phyloP scores from a whole-genome alignment of 2,329 filamentous ascomycete genomes.

The Metarhizium guizhouense region DNA sequence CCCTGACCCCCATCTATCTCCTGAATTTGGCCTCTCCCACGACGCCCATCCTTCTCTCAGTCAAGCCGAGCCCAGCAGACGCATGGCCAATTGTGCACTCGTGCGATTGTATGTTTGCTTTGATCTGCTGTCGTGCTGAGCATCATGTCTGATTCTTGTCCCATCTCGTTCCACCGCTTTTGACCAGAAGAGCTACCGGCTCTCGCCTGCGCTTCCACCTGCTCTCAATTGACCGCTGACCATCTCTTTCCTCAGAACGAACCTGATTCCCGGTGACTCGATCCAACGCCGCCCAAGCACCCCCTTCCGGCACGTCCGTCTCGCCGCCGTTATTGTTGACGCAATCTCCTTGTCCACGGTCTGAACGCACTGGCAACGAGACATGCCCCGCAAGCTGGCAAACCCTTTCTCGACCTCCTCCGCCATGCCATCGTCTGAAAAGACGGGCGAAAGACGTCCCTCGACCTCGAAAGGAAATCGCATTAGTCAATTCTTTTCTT shows the following conservation, averaged over 20 bases:
- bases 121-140: not conserved
- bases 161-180: not conserved
- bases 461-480: constrained; percentile 64
- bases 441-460: constrained; percentile 44
- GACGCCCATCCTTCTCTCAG: no score
- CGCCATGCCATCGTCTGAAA: constrained; percentile 39
- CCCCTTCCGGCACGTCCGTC: not conserved
- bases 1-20: not conserved
- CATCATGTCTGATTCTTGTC: not conserved
- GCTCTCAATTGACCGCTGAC: not conserved
- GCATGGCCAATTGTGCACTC: not conserved
- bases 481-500: constrained; percentile 75
- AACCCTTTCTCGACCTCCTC: constrained; percentile 47
- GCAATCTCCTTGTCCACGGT: not conserved
- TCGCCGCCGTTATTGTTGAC: not conserved
- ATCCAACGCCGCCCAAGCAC: not conserved
- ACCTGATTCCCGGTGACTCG: not conserved
- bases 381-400: constrained; percentile 51
- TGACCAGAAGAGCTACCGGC: not conserved
- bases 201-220: not conserved
- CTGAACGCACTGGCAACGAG: constrained; percentile 14
- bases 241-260: constrained; percentile 1
- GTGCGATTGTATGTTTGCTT: not conserved
- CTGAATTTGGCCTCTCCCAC: not conserved
- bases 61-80: not conserved